phyloP scores from a whole-genome alignment of 768 basidiomycete species.

The Trametes punicea region DNA sequence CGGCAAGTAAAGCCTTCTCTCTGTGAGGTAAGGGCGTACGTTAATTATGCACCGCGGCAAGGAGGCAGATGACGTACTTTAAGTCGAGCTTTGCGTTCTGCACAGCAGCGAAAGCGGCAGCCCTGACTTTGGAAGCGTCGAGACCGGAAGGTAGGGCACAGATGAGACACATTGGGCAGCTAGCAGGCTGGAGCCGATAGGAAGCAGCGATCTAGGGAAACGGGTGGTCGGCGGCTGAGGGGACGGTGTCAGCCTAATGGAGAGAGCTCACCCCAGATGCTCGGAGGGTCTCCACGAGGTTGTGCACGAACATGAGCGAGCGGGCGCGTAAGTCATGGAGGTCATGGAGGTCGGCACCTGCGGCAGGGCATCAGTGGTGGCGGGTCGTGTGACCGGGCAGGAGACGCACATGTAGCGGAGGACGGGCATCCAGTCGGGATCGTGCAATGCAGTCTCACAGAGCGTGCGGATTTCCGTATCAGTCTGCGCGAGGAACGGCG shows the following conservation, averaged over 20 bases:
- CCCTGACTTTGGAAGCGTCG: slow-evolving; percentile 40
- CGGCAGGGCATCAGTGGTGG: not conserved
- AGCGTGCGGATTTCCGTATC: slow-evolving; percentile 43
- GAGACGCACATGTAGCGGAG: slow-evolving; percentile 53
- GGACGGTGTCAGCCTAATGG: not conserved
- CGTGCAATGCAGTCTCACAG: slow-evolving; percentile 59
- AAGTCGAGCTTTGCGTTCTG: slow-evolving; percentile 41
- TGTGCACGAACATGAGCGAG: slow-evolving; percentile 61
- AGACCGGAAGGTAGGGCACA: slow-evolving; percentile 48
- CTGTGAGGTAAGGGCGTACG: slow-evolving; percentile 28
- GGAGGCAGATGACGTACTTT: slow-evolving; percentile 33
- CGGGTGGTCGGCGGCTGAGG: not conserved
- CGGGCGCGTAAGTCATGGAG: slow-evolving; percentile 62
- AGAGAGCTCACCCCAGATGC: slow-evolving; percentile 48
- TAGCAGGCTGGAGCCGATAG: slow-evolving; percentile 60
- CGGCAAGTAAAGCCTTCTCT: slow-evolving; percentile 48
- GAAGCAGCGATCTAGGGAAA: slow-evolving; percentile 53
- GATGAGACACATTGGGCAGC: slow-evolving; percentile 56
- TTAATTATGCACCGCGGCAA: not conserved
- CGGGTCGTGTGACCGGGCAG: slow-evolving; percentile 6
- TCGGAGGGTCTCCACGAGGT: slow-evolving; percentile 55
- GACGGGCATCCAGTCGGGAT: slow-evolving; percentile 64
- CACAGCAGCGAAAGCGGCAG: slow-evolving; percentile 42
- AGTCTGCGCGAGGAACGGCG: slow-evolving; percentile 35
- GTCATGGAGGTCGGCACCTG: slow-evolving; percentile 67